phyloP scores from a whole-genome alignment of 495 filamentous ascomycete species.

The Trichoderma orchidacearum region DNA sequence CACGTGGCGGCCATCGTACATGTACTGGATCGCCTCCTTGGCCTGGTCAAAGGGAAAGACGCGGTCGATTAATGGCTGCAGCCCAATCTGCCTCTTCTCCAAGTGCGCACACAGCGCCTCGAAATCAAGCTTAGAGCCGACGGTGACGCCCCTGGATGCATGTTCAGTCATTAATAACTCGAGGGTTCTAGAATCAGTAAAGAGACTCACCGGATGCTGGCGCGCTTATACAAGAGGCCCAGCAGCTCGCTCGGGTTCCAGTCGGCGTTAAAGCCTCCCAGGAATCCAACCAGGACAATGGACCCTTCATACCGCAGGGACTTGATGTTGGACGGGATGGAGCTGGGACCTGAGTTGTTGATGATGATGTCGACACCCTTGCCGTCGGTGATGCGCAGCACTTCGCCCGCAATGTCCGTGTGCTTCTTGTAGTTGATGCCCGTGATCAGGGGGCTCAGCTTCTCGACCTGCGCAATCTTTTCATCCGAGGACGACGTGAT shows the following conservation, averaged over 20 bases:
- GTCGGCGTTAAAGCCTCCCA: neutral
- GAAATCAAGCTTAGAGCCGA: slow-evolving; percentile 14
- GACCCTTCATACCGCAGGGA: neutral
- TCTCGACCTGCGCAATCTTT: slow-evolving; percentile 11
- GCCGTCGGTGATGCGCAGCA: slow-evolving; percentile 11
- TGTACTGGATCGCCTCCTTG: slow-evolving; percentile 13
- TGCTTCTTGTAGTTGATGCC: slow-evolving; percentile 16
- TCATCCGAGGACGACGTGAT: slow-evolving; percentile 26
- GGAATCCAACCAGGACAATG: neutral
- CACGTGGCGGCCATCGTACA: slow-evolving; percentile 15
- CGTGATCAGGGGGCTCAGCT: slow-evolving; percentile 5
- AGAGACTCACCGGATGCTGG: neutral
- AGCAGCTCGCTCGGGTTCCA: neutral
- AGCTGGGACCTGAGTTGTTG: slow-evolving; percentile 6
- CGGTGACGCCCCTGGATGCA: slow-evolving; percentile 11
- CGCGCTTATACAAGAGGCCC: neutral
- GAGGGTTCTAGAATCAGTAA: neutral
- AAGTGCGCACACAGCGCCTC: slow-evolving; percentile 13
- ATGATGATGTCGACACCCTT: slow-evolving; percentile 15
- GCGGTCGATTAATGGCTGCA: slow-evolving; percentile 10
- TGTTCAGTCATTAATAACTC: neutral
- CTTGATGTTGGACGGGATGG: slow-evolving; percentile 4
- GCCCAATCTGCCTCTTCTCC: slow-evolving; percentile 13
- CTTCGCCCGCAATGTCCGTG: slow-evolving; percentile 7
- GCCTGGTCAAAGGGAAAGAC: slow-evolving; percentile 16